Percentiles rank a stretch among this genome's conserved stretches.
Conservation (phyloP, 306 rosid genomes). For the Quercus engelmannii region DNA sequence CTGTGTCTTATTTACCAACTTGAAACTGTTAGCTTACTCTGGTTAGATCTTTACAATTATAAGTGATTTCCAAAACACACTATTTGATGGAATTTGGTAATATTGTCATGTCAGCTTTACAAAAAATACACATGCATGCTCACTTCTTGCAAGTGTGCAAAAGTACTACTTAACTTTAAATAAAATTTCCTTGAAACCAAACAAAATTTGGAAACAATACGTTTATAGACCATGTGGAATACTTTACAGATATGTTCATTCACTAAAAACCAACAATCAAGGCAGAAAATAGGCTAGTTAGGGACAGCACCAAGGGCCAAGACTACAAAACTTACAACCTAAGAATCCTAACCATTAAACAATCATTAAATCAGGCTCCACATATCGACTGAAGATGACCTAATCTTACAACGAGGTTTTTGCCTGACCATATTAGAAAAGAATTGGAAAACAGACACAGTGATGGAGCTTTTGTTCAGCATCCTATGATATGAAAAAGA, state of each 20-base stretch:
- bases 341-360: no score
- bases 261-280: neutral
- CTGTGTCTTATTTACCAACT: slow-evolving; percentile 15
- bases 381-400: no score
- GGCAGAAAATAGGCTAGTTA: neutral
- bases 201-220: neutral
- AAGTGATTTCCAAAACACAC: slow-evolving; percentile 21
- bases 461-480: neutral
- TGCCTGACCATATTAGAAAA: neutral
- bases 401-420: neutral
- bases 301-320: neutral
- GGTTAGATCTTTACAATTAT: slow-evolving; percentile 3
- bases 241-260: neutral
- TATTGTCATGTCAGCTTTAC: slow-evolving; percentile 1
- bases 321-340: no score
- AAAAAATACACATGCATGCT: neutral
- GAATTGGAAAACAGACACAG: neutral
- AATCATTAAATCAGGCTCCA: no score
- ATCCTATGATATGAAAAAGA: neutral
- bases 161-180: slow-evolving; percentile 5
- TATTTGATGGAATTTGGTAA: slow-evolving; percentile 8
- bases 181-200: slow-evolving; percentile 2
- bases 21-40: slow-evolving; percentile 12
- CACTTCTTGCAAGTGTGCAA: neutral
- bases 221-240: neutral